phyloP scores from a whole-genome alignment of 2,329 filamentous ascomycete species.

The Aspergillus sp. region DNA sequence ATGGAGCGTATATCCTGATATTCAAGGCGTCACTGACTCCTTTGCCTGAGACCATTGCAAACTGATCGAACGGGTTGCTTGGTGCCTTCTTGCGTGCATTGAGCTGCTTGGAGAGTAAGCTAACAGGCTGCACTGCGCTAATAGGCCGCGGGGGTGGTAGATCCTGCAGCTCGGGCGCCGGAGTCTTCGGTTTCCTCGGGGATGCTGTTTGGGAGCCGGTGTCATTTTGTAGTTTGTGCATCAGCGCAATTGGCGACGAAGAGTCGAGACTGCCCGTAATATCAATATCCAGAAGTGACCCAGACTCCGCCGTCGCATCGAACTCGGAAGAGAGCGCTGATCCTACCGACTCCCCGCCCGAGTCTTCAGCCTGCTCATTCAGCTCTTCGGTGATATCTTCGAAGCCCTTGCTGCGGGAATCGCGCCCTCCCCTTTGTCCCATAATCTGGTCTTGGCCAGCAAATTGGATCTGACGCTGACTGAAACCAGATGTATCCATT shows the following conservation, averaged over 20 bases:
- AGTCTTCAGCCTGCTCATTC: conserved; percentile 37
- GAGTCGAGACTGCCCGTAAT: conserved; percentile 36
- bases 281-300: conserved; percentile 46
- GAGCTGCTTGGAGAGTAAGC: conserved; percentile 49
- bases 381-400: conserved; percentile 23
- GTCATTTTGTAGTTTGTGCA: conserved; percentile 28
- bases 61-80: conserved; percentile 53
- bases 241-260: conserved; percentile 41
- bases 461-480: conserved; percentile 44
- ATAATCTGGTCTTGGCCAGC: conserved; percentile 28
- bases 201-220: conserved; percentile 28
- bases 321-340: conserved; percentile 46
- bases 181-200: conserved; percentile 42
- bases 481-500: conserved; percentile 44
- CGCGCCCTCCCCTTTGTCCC: conserved; percentile 20
- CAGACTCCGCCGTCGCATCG: conserved; percentile 46
- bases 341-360: conserved; percentile 39
- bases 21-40: conserved; percentile 53
- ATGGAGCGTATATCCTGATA: conserved; percentile 55
- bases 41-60: conserved; percentile 51
- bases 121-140: conserved; percentile 48
- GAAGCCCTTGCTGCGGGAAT: conserved; percentile 18
- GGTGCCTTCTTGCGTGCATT: conserved; percentile 48
- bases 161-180: conserved; percentile 44
- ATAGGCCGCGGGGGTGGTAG: conserved; percentile 54